Conservation (phyloP, 2,329 filamentous ascomycete species). For the Ascochyta viciae-villosae region DNA sequence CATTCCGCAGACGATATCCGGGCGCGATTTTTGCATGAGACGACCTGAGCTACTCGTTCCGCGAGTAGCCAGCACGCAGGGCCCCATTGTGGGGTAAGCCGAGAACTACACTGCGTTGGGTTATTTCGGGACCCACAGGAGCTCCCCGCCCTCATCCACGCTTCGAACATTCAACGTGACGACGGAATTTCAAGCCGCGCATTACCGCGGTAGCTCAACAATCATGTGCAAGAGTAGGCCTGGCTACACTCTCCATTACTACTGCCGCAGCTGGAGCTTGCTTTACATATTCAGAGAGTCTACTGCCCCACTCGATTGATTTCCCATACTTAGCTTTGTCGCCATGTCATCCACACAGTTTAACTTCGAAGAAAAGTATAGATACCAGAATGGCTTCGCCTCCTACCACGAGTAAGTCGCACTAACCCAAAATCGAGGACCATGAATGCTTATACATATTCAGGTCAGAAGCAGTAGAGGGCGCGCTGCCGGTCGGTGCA, state of each 20-base stretch:
- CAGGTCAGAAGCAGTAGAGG: conserved; percentile 78
- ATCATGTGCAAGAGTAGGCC: conserved; percentile 25
- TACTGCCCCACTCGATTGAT: conserved; percentile 29
- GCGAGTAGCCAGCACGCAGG: conserved; percentile 18
- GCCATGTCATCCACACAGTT: conserved; percentile 71
- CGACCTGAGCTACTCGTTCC: too few relatives aligned
- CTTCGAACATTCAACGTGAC: conserved; percentile 9
- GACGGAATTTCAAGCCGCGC: conserved; percentile 39
- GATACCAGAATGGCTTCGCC: conserved; percentile 80
- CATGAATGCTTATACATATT: conserved; percentile 15
- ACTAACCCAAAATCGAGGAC: not conserved
- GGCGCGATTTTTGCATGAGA: too few relatives aligned
- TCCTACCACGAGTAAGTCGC: conserved; percentile 75
- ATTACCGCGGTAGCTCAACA: conserved; percentile 33
- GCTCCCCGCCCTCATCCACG: conserved; percentile 26
- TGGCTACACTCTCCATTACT: not conserved
- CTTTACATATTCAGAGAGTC: conserved; percentile 1
- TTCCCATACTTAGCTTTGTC: conserved; percentile 22
- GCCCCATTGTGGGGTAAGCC: conserved; percentile 32
- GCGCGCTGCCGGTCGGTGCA: conserved; percentile 74
- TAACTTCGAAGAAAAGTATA: conserved; percentile 71
- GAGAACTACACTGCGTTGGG: conserved; percentile 12
- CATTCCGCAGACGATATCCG: conserved; percentile 28
- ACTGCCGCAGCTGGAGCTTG: conserved; percentile 1
- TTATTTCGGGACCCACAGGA: not conserved